phyloP scores from a whole-genome alignment of 495 filamentous ascomycete species.

The Penicillium alfredii region DNA sequence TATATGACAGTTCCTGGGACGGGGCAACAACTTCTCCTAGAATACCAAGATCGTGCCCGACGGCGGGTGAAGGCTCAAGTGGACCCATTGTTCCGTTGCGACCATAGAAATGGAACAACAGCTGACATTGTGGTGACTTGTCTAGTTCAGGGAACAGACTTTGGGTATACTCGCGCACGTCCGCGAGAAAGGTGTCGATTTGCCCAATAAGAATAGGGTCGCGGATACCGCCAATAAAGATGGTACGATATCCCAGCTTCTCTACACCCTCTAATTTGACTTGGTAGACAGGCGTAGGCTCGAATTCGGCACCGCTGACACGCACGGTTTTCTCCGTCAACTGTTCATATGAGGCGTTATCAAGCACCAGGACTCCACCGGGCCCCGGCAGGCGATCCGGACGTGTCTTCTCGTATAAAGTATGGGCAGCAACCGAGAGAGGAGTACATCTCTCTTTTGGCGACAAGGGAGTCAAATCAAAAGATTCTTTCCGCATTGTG shows the following conservation, averaged over 20 bases:
- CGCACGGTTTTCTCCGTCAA: constrained; percentile 35
- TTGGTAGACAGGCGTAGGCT: constrained; percentile 25
- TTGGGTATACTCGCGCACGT: constrained; percentile 21
- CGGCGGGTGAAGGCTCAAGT: constrained; percentile 5
- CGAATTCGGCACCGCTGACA: constrained; percentile 34
- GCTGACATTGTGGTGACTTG: constrained; percentile 15
- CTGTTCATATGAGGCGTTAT: constrained; percentile 30
- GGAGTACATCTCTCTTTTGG: constrained; percentile 34
- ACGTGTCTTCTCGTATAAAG: constrained; percentile 47
- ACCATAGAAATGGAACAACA: constrained; percentile 41
- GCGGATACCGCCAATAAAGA: constrained; percentile 40
- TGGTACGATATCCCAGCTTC: constrained; percentile 34
- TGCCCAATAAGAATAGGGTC: constrained; percentile 44
- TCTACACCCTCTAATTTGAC: constrained; percentile 43
- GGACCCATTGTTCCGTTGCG: constrained; percentile 19
- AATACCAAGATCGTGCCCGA: constrained; percentile 28
- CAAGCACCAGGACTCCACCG: constrained; percentile 40
- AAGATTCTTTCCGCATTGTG: constrained; percentile 34
- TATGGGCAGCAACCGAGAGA: constrained; percentile 42
- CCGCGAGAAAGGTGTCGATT: constrained; percentile 26
- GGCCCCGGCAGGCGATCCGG: constrained; percentile 43
- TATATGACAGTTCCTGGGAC: constrained; percentile 36
- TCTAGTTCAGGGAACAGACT: constrained; percentile 17
- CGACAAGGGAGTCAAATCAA: constrained; percentile 35
- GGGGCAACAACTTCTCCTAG: constrained; percentile 37